phyloP scores from a whole-genome alignment of 495 filamentous ascomycete species.

The Neurospora intermedia region DNA sequence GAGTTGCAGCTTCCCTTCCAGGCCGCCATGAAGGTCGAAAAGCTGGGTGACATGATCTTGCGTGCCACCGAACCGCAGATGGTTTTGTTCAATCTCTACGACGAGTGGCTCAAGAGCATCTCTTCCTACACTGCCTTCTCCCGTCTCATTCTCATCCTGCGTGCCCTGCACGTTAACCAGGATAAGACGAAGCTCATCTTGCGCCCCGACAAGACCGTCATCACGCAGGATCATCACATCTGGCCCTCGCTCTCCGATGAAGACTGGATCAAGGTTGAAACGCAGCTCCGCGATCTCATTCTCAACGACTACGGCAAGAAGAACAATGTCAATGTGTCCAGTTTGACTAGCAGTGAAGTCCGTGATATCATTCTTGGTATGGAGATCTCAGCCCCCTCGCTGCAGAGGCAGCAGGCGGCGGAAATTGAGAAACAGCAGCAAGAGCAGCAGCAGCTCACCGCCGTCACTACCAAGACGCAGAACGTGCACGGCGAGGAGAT shows the following conservation, averaged over 20 bases:
- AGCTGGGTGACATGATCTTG: slow-evolving; percentile 97
- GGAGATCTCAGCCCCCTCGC: slow-evolving; percentile 96
- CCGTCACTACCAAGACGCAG: slow-evolving; percentile 96
- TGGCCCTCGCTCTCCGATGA: slow-evolving; percentile 94
- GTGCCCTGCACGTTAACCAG: slow-evolving; percentile 92
- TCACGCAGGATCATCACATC: slow-evolving; percentile 98
- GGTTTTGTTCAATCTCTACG: slow-evolving; percentile 98
- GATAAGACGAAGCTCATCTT: slow-evolving; percentile 98
- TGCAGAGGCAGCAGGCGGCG: slow-evolving; percentile 97
- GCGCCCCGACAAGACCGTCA: slow-evolving; percentile 95
- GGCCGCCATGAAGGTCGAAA: slow-evolving; percentile 99
- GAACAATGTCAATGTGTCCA: slow-evolving; percentile 98
- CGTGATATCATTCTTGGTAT: slow-evolving; percentile 98
- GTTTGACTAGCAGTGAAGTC: slow-evolving; percentile 91
- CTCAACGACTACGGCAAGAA: slow-evolving; percentile 99
- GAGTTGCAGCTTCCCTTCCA: slow-evolving; percentile 98
- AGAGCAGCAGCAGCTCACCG: slow-evolving; percentile 91
- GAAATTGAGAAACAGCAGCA: slow-evolving; percentile 99
- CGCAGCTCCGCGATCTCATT: slow-evolving; percentile 89
- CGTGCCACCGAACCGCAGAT: slow-evolving; percentile 97
- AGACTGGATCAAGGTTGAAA: slow-evolving; percentile 98
- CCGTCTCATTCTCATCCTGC: slow-evolving; percentile 85
- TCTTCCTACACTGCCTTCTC: slow-evolving; percentile 99
- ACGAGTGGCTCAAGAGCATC: slow-evolving; percentile 98
- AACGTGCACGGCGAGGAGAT: slow-evolving; percentile 98